Conservation (phyloP, 2,329 filamentous ascomycete species). For the Westerdykella sp. region DNA sequence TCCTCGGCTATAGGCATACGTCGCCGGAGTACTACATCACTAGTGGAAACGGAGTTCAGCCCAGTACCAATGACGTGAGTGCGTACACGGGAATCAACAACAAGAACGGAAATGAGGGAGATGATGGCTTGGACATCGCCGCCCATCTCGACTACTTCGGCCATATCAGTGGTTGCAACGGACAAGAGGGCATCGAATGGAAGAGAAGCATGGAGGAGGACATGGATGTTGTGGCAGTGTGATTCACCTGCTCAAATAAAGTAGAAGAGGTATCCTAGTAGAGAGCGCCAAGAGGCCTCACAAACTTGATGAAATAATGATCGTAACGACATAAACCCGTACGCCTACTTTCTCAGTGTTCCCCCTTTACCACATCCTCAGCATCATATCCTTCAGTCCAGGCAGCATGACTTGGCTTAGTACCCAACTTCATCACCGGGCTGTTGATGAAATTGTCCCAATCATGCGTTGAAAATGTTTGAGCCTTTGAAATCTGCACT, state of each 20-base stretch:
- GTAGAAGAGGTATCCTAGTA: no score
- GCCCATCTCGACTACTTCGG: conserved; percentile 36
- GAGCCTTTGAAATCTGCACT: conserved; percentile 27
- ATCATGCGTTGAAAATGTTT: conserved; percentile 30
- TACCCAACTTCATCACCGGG: conserved; percentile 26
- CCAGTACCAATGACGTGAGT: conserved; percentile 17
- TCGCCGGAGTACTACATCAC: conserved; percentile 58
- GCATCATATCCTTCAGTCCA: conserved; percentile 19
- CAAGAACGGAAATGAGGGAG: conserved; percentile 26
- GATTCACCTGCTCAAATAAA: no score
- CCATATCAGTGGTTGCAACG: conserved; percentile 28
- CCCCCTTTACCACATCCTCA: no score
- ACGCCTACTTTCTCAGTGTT: neutral
- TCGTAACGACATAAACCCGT: neutral
- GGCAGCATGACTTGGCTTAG: conserved; percentile 24
- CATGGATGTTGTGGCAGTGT: neutral
- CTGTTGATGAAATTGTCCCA: conserved; percentile 26
- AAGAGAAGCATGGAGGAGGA: conserved; percentile 7
- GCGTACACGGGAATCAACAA: conserved; percentile 17
- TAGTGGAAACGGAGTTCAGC: conserved; percentile 15
- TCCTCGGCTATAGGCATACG: conserved; percentile 59
- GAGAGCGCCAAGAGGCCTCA: no score
- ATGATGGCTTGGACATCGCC: conserved; percentile 19
- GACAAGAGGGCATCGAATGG: conserved; percentile 20
- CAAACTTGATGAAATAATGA: no score